Conservation (phyloP, 768 basidiomycete species). For the Tylopilus plumbeoviolaceoides region DNA sequence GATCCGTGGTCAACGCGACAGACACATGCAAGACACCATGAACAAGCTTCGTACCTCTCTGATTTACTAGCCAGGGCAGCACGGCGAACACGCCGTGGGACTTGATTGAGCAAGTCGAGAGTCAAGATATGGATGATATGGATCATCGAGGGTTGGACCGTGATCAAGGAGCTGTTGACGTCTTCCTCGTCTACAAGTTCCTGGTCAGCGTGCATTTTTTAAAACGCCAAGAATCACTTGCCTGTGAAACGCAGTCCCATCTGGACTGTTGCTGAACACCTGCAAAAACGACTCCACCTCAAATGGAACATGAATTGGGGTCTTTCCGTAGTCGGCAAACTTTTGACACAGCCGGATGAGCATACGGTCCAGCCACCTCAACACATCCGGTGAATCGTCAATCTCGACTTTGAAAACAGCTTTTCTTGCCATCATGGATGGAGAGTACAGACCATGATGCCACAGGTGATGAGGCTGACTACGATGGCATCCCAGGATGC, state of each 20-base stretch:
- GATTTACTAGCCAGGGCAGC: too few species aligned
- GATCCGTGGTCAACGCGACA: too few species aligned
- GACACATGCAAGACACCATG: too few species aligned
- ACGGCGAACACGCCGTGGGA: too few species aligned
- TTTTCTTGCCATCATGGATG: slow-evolving; percentile 99
- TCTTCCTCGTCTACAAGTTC: slow-evolving; percentile 80
- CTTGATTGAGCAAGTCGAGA: too few species aligned
- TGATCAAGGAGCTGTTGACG: slow-evolving; percentile 98
- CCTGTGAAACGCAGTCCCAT: slow-evolving; percentile 99
- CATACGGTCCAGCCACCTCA: slow-evolving; percentile 98
- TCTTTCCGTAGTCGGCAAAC: slow-evolving; percentile 98
- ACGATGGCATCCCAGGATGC: slow-evolving; percentile 93
- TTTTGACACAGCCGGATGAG: slow-evolving; percentile 97
- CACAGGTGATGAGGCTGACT: slow-evolving; percentile 91
- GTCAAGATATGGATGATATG: too few species aligned
- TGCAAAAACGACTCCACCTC: slow-evolving; percentile 94
- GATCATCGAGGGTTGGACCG: slow-evolving; percentile 99
- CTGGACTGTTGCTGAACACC: slow-evolving; percentile 99
- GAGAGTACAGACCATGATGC: slow-evolving; percentile 80
- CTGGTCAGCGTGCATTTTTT: slow-evolving; percentile 1
- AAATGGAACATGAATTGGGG: slow-evolving; percentile 99
- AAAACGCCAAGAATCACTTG: slow-evolving; percentile 29
- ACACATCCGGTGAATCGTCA: slow-evolving; percentile 94
- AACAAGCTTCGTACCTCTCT: too few species aligned
- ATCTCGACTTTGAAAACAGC: slow-evolving; percentile 99